phyloP scores from a whole-genome alignment of 2,329 filamentous ascomycete species.

The Hypoxylon sp. region DNA sequence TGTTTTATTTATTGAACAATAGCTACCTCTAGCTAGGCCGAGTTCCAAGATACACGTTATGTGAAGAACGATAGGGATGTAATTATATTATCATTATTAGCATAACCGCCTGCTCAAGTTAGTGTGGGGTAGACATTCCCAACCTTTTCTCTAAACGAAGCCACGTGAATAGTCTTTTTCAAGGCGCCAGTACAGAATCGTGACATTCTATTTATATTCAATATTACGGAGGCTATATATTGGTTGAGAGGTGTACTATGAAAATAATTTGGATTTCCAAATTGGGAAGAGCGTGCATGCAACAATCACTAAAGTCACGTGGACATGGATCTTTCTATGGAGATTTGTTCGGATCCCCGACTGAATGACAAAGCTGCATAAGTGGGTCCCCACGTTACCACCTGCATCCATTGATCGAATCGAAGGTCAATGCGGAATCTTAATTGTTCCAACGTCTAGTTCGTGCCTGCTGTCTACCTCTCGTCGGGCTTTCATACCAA shows the following conservation, averaged over 20 bases:
- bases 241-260: not conserved
- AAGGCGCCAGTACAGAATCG: not conserved
- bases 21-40: not conserved
- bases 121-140: not conserved
- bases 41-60: too few relatives aligned
- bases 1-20: not conserved
- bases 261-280: not conserved
- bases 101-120: not conserved
- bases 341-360: not conserved
- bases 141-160: not conserved
- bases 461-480: constrained; percentile 2
- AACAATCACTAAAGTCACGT: constrained; percentile 17
- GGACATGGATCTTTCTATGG: not conserved
- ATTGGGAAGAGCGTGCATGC: not conserved
- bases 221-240: not conserved
- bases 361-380: constrained; percentile 5
- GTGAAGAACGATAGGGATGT: too few relatives aligned
- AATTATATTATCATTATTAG: too few relatives aligned
- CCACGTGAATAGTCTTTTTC: constrained; percentile 1
- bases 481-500: constrained; percentile 2
- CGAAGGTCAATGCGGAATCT: constrained; percentile 11
- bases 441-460: constrained; percentile 14
- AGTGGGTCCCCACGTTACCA: constrained; percentile 8
- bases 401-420: constrained; percentile 17
- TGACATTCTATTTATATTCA: not conserved